Base-by-base conservation (phyloP, 306 rosid genomes). In the Benincasa hispida region DNA sequence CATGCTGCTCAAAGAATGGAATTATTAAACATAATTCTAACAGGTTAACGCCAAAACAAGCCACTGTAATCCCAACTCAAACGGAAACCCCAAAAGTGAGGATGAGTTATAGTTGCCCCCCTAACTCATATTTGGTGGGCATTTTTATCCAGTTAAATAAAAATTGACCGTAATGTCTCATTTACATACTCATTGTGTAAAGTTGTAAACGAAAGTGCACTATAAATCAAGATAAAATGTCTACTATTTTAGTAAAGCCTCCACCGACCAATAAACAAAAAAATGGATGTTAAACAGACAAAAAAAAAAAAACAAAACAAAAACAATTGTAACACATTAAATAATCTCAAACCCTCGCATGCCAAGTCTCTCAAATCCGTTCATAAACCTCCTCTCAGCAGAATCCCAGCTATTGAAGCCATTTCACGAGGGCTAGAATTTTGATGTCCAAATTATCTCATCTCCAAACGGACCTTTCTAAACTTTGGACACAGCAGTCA, bases 1-100 rank as follows among this genome's bases (percentile, higher is more conserved):
- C 99, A 88, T 89, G 88, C 97, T 94, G 87, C 79, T 41, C 15
- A 27, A 63, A 18, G 21, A 15, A 7, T 17, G 60, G 19, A 17
- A 30, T 17, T 45, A 45, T 10, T 45, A 45, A 45, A 45, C 50
- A 45, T 45, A 45, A 45, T 45, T 45, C 50, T 2, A 45, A 45
- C 68, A 62, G 1, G 19, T 62, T 62, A 17, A 32, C 30, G 42
- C 69, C 15, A 30, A 62, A 62, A 62, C 3, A 32, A 30, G 32
- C 69, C 42, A 2, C 8, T 28, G 68, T 13, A 60, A 28, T 14
- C 68, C 37, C 68, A 60, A 28, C 39, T 27, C 68, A 62, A 62
- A 62, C 65, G 25, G 65, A 58, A 57, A 28, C 61, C n/a, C 35
- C 63, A 24, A 58, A 25, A 25, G 35, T 1, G 17, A 24, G 18